Percentiles rank a stretch among this genome's conserved stretches.
Conservation (phyloP, 495 filamentous ascomycete species). For the Penicillium ucsense region DNA sequence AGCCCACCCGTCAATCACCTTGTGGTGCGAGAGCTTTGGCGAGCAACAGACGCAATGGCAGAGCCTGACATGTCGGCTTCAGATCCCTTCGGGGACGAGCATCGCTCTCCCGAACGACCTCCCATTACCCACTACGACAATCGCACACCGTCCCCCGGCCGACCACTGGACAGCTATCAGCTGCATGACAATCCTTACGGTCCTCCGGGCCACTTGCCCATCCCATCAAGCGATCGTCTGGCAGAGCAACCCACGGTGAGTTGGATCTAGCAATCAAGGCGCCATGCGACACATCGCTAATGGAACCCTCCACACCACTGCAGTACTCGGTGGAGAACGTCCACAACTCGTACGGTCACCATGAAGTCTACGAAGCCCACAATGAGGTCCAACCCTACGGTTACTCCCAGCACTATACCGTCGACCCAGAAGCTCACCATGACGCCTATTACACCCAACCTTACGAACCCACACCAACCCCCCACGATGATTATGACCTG, state of each 20-base stretch:
- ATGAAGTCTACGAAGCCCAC: slow-evolving; percentile 52
- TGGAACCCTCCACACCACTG: background rate
- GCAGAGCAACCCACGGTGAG: slow-evolving; percentile 65
- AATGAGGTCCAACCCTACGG: slow-evolving; percentile 37
- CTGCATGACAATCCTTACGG: slow-evolving; percentile 58
- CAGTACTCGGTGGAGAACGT: slow-evolving; percentile 79
- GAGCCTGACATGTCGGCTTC: slow-evolving; percentile 14
- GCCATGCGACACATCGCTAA: background rate
- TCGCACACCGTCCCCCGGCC: slow-evolving; percentile 44
- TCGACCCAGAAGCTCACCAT: slow-evolving; percentile 76
- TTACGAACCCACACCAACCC: slow-evolving; percentile 52
- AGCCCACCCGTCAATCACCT: no score
- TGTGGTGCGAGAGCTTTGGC: background rate
- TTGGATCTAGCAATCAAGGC: slow-evolving; percentile 1
- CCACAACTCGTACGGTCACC: slow-evolving; percentile 58
- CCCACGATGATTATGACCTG: slow-evolving; percentile 49
- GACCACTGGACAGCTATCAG: slow-evolving; percentile 58
- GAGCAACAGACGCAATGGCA: background rate
- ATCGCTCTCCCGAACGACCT: slow-evolving; percentile 44
- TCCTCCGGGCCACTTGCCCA: slow-evolving; percentile 47
- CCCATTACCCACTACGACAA: slow-evolving; percentile 28
- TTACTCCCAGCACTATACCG: slow-evolving; percentile 51
- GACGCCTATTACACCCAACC: slow-evolving; percentile 78
- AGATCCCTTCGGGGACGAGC: slow-evolving; percentile 48
- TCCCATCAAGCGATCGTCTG: slow-evolving; percentile 62